Percentiles rank a stretch among this genome's conserved stretches.
These are phyloP conservation scores for Candida dendrica DNA, from an alignment of 805 yeast genomes.

Conservation along the genomic window DNA sequence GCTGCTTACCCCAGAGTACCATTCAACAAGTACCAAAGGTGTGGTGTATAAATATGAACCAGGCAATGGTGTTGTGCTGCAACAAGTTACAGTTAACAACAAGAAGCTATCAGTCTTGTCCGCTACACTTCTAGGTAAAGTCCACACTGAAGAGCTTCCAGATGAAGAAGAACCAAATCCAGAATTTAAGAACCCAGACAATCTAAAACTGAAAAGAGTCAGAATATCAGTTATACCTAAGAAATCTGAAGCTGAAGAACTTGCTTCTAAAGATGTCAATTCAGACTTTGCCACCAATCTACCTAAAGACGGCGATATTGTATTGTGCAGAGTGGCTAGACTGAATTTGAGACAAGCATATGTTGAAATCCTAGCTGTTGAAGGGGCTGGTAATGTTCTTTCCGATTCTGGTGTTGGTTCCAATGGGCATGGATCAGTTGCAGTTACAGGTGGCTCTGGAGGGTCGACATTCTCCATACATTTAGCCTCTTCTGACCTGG, in stretches of 20 bases:
- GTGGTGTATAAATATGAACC: constrained; percentile 39
- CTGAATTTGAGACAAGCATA: constrained; percentile 63
- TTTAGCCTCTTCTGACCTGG: constrained; percentile 58
- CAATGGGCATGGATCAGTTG: constrained; percentile 34
- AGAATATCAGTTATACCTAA: constrained; percentile 23
- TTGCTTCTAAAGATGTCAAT: constrained; percentile 9
- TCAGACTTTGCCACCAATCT: constrained; percentile 38
- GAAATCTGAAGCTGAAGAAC: constrained; percentile 7
- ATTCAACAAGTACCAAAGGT: constrained; percentile 25
- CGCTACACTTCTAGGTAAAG: constrained; percentile 60
- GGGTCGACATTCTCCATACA: constrained; percentile 34
- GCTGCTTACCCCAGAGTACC: constrained; percentile 53
- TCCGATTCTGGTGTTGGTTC: constrained; percentile 64
- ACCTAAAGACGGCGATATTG: constrained; percentile 82
- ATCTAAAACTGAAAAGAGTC: constrained; percentile 14
- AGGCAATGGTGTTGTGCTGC: constrained; percentile 59
- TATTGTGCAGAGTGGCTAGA: constrained; percentile 66
- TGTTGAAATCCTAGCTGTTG: constrained; percentile 70
- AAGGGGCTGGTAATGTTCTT: constrained; percentile 48
- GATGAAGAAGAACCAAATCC: constrained; percentile 5
- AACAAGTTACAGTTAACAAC: constrained; percentile 35
- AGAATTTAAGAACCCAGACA: constrained; percentile 2
- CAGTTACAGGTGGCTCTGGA: constrained; percentile 52
- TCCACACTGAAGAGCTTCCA: constrained; percentile 22
- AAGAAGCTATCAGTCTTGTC: constrained; percentile 34